Conservation (phyloP, 495 filamentous ascomycete genomes). For the Penicillium lividum region DNA sequence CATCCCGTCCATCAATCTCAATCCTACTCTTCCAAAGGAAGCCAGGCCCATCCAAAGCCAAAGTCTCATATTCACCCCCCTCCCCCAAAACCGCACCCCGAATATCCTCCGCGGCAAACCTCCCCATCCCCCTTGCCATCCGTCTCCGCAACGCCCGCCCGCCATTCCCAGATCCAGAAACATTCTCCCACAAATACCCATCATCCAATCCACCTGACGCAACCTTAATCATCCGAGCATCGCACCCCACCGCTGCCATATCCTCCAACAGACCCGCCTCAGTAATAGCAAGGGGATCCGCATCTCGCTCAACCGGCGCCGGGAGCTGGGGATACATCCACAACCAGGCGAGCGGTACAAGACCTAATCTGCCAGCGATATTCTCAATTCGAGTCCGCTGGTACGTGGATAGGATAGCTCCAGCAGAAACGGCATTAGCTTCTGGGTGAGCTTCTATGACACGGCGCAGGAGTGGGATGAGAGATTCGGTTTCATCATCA, state of each 20-base stretch:
- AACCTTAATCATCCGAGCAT: conserved; percentile 89
- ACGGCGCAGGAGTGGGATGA: conserved; percentile 68
- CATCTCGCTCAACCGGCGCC: conserved; percentile 24
- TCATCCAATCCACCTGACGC: conserved; percentile 87
- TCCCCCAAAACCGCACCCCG: conserved; percentile 78
- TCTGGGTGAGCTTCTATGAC: conserved; percentile 67
- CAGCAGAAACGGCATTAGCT: conserved; percentile 81
- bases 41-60: conserved; percentile 78
- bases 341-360: conserved; percentile 79
- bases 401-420: conserved; percentile 92
- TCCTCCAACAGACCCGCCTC: conserved; percentile 66
- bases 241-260: conserved; percentile 74
- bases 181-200: conserved; percentile 79
- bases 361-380: conserved; percentile 72
- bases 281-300: conserved; percentile 27
- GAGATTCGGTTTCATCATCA: conserved; percentile 83
- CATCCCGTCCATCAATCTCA: conserved; percentile 56
- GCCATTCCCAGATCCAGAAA: conserved; percentile 42
- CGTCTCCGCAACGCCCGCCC: conserved; percentile 50
- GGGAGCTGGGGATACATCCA: conserved; percentile 88
- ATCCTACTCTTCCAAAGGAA: conserved; percentile 72
- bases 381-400: conserved; percentile 93
- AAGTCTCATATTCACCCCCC: conserved; percentile 94
- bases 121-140: conserved; percentile 62
- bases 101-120: conserved; percentile 61